phyloP scores from a whole-genome alignment of 2,329 filamentous ascomycete species.

The Beauveria pseudobassiana region DNA sequence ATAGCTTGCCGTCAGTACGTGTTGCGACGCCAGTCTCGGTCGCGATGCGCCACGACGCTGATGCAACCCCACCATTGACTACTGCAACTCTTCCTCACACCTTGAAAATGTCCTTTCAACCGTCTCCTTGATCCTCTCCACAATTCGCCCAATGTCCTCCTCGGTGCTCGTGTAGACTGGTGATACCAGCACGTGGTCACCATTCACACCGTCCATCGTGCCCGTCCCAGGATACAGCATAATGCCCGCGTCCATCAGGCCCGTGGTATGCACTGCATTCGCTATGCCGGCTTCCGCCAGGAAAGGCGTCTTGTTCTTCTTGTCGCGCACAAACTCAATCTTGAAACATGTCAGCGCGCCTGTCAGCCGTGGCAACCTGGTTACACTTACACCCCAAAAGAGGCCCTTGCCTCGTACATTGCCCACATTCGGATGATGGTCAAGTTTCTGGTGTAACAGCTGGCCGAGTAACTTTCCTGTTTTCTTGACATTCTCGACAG shows the following conservation, averaged over 20 bases:
- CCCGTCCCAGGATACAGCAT: conserved; percentile 35
- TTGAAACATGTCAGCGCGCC: conserved; percentile 4
- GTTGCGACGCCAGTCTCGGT: neutral
- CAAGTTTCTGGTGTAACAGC: conserved; percentile 18
- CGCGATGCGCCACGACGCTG: too few species aligned
- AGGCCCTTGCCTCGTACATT: conserved; percentile 24
- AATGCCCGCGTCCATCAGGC: conserved; percentile 37
- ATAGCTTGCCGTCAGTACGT: neutral
- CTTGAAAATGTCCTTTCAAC: conserved; percentile 10
- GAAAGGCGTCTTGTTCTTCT: conserved; percentile 21
- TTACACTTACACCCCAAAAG: conserved; percentile 21
- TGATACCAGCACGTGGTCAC: conserved; percentile 19
- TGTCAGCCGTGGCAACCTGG: neutral
- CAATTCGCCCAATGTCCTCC: conserved; percentile 17
- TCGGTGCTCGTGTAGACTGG: conserved; percentile 38
- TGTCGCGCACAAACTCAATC: conserved; percentile 23
- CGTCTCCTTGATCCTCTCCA: conserved; percentile 13
- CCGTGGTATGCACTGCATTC: conserved; percentile 22
- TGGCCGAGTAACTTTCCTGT: conserved; percentile 12
- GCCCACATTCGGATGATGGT: conserved; percentile 21
- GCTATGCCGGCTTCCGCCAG: conserved; percentile 23
- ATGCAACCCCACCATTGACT: neutral
- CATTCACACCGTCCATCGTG: conserved; percentile 16
- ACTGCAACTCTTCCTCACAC: neutral
- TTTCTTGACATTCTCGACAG: conserved; percentile 16